A percentile compares a stretch with the other conserved stretches of the same genome.
Conservation (phyloP, 306 rosid species). For the Phaseolus lunatus region DNA sequence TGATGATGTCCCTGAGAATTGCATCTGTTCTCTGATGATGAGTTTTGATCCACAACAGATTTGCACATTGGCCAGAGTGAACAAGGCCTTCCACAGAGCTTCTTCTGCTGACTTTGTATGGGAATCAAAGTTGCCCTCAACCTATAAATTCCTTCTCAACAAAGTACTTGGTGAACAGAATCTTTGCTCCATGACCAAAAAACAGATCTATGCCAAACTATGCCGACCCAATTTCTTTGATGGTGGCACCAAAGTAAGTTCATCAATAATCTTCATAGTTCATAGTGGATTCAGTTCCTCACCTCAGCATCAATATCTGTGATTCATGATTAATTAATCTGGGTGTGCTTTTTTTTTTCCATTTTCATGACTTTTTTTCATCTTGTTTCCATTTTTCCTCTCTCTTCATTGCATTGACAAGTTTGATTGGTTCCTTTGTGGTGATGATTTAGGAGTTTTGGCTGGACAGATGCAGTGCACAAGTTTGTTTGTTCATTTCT, state of each 20-base stretch:
- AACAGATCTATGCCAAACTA: slow-evolving; percentile 64
- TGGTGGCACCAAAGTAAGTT: slow-evolving; percentile 66
- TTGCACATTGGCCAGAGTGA: slow-evolving; percentile 68
- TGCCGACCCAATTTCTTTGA: slow-evolving; percentile 69
- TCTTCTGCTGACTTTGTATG: slow-evolving; percentile 74
- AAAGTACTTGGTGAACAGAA: slow-evolving; percentile 45
- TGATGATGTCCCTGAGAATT: slow-evolving; percentile 77
- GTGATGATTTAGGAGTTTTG: slow-evolving; percentile 61
- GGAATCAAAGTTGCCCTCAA: slow-evolving; percentile 77
- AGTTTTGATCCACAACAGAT: slow-evolving; percentile 75
- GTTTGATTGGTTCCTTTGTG: slow-evolving; percentile 3
- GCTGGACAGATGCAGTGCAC: slow-evolving; percentile 71
- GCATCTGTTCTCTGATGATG: slow-evolving; percentile 62
- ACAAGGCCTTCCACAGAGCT: slow-evolving; percentile 63
- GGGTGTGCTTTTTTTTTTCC: background rate
- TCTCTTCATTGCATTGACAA: slow-evolving; percentile 18
- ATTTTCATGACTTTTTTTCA: background rate
- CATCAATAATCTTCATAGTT: background rate
- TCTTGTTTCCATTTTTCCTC: background rate
- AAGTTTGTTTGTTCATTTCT: slow-evolving; percentile 68
- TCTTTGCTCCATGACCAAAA: slow-evolving; percentile 48
- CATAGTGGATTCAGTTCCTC: background rate
- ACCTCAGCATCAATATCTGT: slow-evolving; percentile 1
- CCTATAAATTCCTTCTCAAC: slow-evolving; percentile 54
- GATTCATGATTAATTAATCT: background rate